These are phyloP conservation scores for Clitopilus hobsonii DNA, from an alignment of 768 basidiomycete species.

Conservation along the genomic window DNA sequence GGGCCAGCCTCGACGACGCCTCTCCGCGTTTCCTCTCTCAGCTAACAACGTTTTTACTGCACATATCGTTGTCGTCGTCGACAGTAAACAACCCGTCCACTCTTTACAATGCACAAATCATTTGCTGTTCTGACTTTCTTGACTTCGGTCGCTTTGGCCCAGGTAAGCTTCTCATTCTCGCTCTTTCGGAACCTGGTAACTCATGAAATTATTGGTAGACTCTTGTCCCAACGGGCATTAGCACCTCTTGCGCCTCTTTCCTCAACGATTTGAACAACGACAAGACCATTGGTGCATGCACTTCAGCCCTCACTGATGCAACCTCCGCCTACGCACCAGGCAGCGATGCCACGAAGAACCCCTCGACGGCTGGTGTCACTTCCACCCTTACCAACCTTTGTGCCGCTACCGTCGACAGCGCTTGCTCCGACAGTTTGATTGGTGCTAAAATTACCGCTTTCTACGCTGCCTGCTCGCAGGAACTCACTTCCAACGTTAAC, in stretches of 20 bases:
- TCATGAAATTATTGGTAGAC: constrained; percentile 36
- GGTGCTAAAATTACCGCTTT: constrained; percentile 63
- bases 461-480: constrained; percentile 62
- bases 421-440: constrained; percentile 57
- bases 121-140: constrained; percentile 49
- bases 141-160: constrained; percentile 46
- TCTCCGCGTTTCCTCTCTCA: constrained; percentile 14
- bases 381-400: constrained; percentile 56
- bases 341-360: constrained; percentile 30
- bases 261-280: constrained; percentile 62
- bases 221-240: constrained; percentile 63
- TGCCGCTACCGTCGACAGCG: constrained; percentile 31
- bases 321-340: constrained; percentile 51
- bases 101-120: constrained; percentile 51
- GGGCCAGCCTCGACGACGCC: constrained; percentile 6
- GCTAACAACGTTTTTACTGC: constrained; percentile 13
- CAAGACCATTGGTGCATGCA: constrained; percentile 53
- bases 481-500: constrained; percentile 55
- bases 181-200: constrained; percentile 16
- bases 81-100: constrained; percentile 42
- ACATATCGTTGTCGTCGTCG: constrained; percentile 26
- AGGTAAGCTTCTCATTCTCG: constrained; percentile 27
- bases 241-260: constrained; percentile 49
- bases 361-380: constrained; percentile 40
- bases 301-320: constrained; percentile 53